phyloP scores from a whole-genome alignment of 116 monocot species.

The Zostera marina region DNA sequence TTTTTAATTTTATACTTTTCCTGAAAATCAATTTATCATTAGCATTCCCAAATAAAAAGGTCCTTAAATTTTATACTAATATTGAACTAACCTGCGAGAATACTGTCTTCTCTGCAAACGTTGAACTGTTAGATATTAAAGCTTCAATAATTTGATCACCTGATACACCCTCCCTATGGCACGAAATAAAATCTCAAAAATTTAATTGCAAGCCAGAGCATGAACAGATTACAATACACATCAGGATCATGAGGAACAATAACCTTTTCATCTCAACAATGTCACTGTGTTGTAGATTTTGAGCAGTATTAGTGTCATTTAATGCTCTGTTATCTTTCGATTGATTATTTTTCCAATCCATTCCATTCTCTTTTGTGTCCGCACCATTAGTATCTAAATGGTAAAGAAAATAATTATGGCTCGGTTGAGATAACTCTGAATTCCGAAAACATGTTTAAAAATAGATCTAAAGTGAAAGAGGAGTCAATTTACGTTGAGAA shows the following conservation, averaged over 20 bases:
- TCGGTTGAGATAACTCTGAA: neutral
- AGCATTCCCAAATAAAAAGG: neutral
- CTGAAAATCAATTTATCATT: slow-evolving; percentile 27
- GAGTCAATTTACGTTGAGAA: slow-evolving; percentile 4
- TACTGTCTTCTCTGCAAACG: slow-evolving; percentile 76
- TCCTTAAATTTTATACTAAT: neutral
- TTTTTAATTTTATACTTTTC: slow-evolving; percentile 89
- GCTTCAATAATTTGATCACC: slow-evolving; percentile 84
- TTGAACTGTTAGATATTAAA: slow-evolving; percentile 88
- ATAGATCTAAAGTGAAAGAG: neutral
- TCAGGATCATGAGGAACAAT: slow-evolving; percentile 1
- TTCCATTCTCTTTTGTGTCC: slow-evolving; percentile 16
- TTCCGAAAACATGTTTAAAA: neutral
- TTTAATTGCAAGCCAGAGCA: neutral
- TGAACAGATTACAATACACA: neutral
- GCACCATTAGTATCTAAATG: slow-evolving; percentile 6
- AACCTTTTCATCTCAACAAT: slow-evolving; percentile 80
- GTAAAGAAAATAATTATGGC: neutral
- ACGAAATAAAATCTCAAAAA: neutral
- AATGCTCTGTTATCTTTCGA: slow-evolving; percentile 63
- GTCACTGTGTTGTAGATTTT: slow-evolving; percentile 62
- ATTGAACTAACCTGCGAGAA: slow-evolving; percentile 52
- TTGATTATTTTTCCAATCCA: slow-evolving; percentile 11
- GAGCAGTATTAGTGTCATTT: slow-evolving; percentile 83
- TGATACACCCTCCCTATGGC: slow-evolving; percentile 60